Conservation (phyloP, 805 yeast genomes). For the Saccharomyces mikatae region DNA sequence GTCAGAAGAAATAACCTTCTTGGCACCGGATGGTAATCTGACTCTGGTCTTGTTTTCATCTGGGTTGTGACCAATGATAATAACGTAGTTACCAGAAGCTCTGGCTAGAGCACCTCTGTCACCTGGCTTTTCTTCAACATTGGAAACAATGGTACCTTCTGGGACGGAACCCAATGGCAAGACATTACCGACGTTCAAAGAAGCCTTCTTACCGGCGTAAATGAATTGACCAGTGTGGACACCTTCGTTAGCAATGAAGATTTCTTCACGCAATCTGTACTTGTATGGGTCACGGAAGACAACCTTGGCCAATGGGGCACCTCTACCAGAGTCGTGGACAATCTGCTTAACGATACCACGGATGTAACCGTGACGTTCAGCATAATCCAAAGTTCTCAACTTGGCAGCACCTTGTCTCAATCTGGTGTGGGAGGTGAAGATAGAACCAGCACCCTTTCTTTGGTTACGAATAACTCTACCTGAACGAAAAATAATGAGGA, state of each 20-base stretch:
- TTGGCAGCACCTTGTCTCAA: slow-evolving; percentile 99
- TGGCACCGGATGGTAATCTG: slow-evolving; percentile 98
- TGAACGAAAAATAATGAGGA: slow-evolving; percentile 22
- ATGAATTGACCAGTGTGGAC: slow-evolving; percentile 98
- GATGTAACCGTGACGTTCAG: slow-evolving; percentile 99
- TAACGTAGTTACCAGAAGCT: slow-evolving; percentile 99
- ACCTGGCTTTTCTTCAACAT: slow-evolving; percentile 98
- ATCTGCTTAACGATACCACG: slow-evolving; percentile 98
- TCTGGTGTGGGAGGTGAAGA: slow-evolving; percentile 99
- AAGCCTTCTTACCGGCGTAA: slow-evolving; percentile 98
- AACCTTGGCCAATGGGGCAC: slow-evolving; percentile 99
- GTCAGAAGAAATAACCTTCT: slow-evolving; percentile 88
- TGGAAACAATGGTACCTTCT: slow-evolving; percentile 98
- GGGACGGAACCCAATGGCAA: slow-evolving; percentile 95
- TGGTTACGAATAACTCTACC: slow-evolving; percentile 99
- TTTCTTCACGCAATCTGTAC: slow-evolving; percentile 96
- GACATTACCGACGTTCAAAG: slow-evolving; percentile 93
- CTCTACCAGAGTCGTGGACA: slow-evolving; percentile 99
- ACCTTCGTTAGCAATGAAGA: slow-evolving; percentile 99
- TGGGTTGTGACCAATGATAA: slow-evolving; percentile 98
- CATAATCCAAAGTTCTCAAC: slow-evolving; percentile 97
- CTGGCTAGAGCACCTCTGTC: slow-evolving; percentile 99
- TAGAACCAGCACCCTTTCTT: slow-evolving; percentile 99
- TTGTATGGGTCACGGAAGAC: slow-evolving; percentile 99
- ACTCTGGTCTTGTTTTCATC: slow-evolving; percentile 99